These are phyloP conservation scores for Sporothrix phasma DNA, from an alignment of 2,329 filamentous ascomycete species.

Conservation along the genomic window DNA sequence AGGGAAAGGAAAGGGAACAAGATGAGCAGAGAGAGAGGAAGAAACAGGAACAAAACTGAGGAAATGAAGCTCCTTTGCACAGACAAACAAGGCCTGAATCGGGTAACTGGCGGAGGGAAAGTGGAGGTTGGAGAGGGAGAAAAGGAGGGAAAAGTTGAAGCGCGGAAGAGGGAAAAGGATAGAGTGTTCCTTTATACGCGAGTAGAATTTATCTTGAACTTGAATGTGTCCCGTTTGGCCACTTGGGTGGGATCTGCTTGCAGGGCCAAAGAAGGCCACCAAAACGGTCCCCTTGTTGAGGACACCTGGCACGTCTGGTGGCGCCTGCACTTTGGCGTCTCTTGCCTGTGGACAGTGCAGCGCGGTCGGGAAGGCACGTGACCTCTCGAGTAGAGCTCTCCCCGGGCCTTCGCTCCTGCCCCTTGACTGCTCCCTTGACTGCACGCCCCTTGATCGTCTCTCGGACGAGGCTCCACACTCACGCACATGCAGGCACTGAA, in stretches of 20 bases:
- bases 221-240: conserved; percentile 14
- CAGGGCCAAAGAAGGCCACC: background rate
- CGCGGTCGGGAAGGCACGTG: background rate
- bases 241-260: background rate
- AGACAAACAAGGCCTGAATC: background rate
- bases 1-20: conserved; percentile 13
- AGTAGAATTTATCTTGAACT: conserved; percentile 1
- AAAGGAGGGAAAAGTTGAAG: background rate
- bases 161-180: background rate
- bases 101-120: background rate
- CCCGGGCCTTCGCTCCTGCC: background rate
- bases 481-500: background rate
- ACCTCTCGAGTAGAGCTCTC: background rate
- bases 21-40: background rate
- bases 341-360: too few relatives aligned
- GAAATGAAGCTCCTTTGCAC: background rate
- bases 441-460: conserved; percentile 1
- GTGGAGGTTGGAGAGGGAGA: background rate
- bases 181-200: conserved; percentile 1
- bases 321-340: too few relatives aligned
- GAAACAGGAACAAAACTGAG: conserved; percentile 15
- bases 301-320: conserved; percentile 20
- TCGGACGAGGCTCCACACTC: background rate
- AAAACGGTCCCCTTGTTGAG: conserved; percentile 18
- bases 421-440: background rate